phyloP scores from a whole-genome alignment of 1,284 basidiomycete species.

The Psilocybe mexicana region DNA sequence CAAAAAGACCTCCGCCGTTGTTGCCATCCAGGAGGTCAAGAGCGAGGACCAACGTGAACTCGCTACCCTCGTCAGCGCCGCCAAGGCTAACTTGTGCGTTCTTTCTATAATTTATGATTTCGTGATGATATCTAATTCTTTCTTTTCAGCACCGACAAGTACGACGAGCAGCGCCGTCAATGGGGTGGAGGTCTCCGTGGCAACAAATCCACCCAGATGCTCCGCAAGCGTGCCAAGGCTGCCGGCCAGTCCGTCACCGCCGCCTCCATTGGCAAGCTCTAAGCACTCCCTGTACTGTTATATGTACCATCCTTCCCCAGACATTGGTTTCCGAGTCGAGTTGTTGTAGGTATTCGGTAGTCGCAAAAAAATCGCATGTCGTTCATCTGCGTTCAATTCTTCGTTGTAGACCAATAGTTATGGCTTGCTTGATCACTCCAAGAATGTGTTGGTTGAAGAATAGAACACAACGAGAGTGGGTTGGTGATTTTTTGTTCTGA shows the following conservation, averaged over 20 bases:
- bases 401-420: background rate
- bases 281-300: constrained; percentile 20
- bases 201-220: constrained; percentile 90
- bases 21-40: constrained; percentile 91
- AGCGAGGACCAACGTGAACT: constrained; percentile 95
- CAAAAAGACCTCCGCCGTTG: constrained; percentile 96
- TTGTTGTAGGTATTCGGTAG: background rate
- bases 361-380: background rate
- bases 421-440: background rate
- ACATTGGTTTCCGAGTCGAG: background rate
- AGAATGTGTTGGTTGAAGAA: background rate
- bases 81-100: constrained; percentile 94
- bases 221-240: constrained; percentile 94
- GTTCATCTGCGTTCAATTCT: background rate
- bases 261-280: constrained; percentile 65
- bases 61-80: constrained; percentile 88
- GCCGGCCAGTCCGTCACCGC: constrained; percentile 65
- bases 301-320: background rate
- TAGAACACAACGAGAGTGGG: background rate
- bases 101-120: background rate
- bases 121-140: background rate
- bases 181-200: constrained; percentile 98
- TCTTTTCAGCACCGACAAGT: constrained; percentile 82
- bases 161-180: constrained; percentile 86
- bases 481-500: background rate